phyloP scores from a whole-genome alignment of 352 stramenopile species.

The Plasmopara viticola region DNA sequence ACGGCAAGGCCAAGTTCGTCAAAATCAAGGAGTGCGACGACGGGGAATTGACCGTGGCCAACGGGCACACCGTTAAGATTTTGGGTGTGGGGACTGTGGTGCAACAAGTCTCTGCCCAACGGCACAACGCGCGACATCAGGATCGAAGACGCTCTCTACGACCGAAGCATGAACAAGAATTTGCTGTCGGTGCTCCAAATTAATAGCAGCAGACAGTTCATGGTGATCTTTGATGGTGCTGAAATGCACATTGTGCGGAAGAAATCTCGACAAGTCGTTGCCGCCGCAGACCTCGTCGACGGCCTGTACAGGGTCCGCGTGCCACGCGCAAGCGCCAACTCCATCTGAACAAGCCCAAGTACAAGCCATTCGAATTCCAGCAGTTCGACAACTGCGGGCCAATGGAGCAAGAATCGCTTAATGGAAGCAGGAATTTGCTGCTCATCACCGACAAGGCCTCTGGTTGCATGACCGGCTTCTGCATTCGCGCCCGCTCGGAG shows the following conservation, averaged over 20 bases:
- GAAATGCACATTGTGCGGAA: neutral
- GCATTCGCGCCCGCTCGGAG: too few relatives aligned
- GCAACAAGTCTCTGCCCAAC: neutral
- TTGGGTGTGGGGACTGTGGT: conserved; percentile 1
- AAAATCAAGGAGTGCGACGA: neutral
- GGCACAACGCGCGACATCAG: neutral
- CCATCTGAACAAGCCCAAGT: neutral
- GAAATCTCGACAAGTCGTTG: neutral
- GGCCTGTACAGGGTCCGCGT: conserved; percentile 1
- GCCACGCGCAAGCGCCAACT: neutral
- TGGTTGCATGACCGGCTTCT: too few relatives aligned
- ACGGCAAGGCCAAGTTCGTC: neutral
- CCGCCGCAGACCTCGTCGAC: conserved; percentile 1
- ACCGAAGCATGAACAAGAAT: neutral
- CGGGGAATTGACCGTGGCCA: neutral
- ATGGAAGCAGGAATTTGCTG: too few relatives aligned
- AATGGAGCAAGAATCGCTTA: too few relatives aligned
- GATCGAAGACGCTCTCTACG: neutral
- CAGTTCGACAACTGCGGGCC: too few relatives aligned
- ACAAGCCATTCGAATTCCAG: too few relatives aligned
- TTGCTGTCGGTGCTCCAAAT: neutral
- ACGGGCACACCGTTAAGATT: neutral
- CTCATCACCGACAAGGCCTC: too few relatives aligned
- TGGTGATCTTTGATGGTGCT: neutral
- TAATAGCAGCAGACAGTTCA: neutral